These are phyloP conservation scores for Pichia sp. DNA, from an alignment of 1,139 yeast genomes.

Conservation along the genomic window DNA sequence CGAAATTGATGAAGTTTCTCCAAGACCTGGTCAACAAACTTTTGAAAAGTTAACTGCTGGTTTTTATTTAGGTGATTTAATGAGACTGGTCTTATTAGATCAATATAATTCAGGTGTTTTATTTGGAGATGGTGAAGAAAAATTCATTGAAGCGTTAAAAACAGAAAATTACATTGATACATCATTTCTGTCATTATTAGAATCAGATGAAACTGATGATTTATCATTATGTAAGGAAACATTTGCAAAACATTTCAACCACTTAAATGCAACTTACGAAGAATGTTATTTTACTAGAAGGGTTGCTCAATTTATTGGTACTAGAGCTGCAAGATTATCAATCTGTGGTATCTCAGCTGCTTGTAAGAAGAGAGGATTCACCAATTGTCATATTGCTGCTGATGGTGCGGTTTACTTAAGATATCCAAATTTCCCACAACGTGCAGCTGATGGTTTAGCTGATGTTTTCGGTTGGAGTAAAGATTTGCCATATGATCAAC, in stretches of 20 bases:
- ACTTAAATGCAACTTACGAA: constrained; percentile 61
- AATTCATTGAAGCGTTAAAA: constrained; percentile 44
- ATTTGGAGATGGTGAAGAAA: constrained; percentile 34
- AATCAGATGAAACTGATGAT: constrained; percentile 88
- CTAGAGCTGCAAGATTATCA: constrained; percentile 88
- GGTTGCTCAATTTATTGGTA: constrained; percentile 82
- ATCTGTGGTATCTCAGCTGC: constrained; percentile 97
- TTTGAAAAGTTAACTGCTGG: constrained; percentile 99
- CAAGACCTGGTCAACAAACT: constrained; percentile 96
- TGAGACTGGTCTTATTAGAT: constrained; percentile 76
- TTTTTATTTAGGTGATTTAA: constrained; percentile 87
- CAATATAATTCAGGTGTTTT: constrained; percentile 48
- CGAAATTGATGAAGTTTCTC: constrained; percentile 75
- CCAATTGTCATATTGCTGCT: constrained; percentile 85
- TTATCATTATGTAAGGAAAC: constrained; percentile 68
- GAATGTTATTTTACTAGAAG: constrained; percentile 83
- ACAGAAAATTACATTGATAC: constrained; percentile 77
- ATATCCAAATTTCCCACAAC: constrained; percentile 87
- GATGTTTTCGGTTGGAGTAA: constrained; percentile 81
- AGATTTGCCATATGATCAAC: constrained; percentile 39
- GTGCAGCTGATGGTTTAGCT: constrained; percentile 86
- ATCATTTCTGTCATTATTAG: constrained; percentile 78
- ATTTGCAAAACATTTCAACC: constrained; percentile 48
- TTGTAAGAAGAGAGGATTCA: constrained; percentile 80
- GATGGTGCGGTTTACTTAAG: constrained; percentile 95